Evolutionary conservation across 1,139 yeast genomes (phyloP).

Genomic region (Zygosaccharomyces sapae): DNA sequence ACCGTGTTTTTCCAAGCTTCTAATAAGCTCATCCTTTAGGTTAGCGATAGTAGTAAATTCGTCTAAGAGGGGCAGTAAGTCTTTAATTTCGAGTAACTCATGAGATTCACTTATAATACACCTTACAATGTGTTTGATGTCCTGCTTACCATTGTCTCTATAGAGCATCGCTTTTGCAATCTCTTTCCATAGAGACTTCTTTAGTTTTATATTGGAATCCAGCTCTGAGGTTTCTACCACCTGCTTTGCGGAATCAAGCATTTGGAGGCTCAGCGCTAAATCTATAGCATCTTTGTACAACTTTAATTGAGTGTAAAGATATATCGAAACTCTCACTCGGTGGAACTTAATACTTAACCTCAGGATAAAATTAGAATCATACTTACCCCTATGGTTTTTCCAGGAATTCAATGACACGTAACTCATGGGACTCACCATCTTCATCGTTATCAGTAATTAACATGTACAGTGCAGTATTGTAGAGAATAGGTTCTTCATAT

Average conservation of each 20-base stretch:
- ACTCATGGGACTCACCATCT: slow-evolving; percentile 35
- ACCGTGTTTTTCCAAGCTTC: slow-evolving; percentile 71
- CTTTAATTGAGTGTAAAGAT: slow-evolving; percentile 61
- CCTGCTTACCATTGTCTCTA: slow-evolving; percentile 21
- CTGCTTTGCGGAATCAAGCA: slow-evolving; percentile 56
- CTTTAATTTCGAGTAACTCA: slow-evolving; percentile 67
- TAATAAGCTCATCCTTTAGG: slow-evolving; percentile 77
- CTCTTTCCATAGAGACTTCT: slow-evolving; percentile 71
- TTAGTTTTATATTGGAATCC: slow-evolving; percentile 40
- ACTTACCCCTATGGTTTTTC: slow-evolving; percentile 38
- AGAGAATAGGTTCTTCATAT: slow-evolving; percentile 50
- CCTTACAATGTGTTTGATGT: slow-evolving; percentile 34
- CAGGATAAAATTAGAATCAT: slow-evolving; percentile 68
- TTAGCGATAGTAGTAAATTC: slow-evolving; percentile 77
- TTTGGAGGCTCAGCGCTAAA: slow-evolving; percentile 60
- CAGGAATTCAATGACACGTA: slow-evolving; percentile 48
- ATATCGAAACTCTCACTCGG: slow-evolving; percentile 62
- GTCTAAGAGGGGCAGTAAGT: slow-evolving; percentile 78
- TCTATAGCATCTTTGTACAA: slow-evolving; percentile 77
- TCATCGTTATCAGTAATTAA: slow-evolving; percentile 45
- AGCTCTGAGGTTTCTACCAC: slow-evolving; percentile 53
- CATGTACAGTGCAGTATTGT: slow-evolving; percentile 69
- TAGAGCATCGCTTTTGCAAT: slow-evolving; percentile 53
- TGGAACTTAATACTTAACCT: slow-evolving; percentile 64
- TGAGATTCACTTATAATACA: slow-evolving; percentile 47